phyloP scores from a whole-genome alignment of 345 rosid species.

The Leavenworthia alabamica region DNA sequence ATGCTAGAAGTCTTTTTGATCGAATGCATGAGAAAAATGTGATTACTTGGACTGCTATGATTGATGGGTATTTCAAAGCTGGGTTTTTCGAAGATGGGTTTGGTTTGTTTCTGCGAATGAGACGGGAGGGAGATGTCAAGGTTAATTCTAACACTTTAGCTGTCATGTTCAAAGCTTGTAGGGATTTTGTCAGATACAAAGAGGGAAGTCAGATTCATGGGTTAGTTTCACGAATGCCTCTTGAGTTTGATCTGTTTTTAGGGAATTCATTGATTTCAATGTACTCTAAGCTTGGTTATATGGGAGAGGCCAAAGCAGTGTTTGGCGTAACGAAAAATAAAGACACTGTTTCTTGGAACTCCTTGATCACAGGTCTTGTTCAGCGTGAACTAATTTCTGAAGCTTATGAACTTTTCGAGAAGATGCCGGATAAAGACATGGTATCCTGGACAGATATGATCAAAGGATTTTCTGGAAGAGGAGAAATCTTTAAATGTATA shows the following conservation, averaged over 20 bases:
- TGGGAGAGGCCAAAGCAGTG: conserved; percentile 38
- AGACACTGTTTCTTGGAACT: conserved; percentile 71
- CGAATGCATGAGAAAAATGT: conserved; percentile 57
- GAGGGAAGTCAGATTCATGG: conserved; percentile 67
- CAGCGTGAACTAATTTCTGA: conserved; percentile 38
- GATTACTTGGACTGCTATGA: conserved; percentile 74
- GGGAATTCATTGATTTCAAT: conserved; percentile 59
- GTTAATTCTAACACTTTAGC: conserved; percentile 58
- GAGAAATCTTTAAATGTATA: conserved; percentile 40
- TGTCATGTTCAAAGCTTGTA: conserved; percentile 58
- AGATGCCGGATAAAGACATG: conserved; percentile 58
- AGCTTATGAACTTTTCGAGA: conserved; percentile 51
- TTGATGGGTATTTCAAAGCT: conserved; percentile 62
- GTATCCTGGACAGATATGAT: conserved; percentile 81
- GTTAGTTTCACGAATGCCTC: conserved; percentile 40
- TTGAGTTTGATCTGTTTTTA: conserved; percentile 47
- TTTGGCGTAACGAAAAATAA: conserved; percentile 40
- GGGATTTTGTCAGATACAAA: conserved; percentile 31
- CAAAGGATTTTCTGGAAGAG: conserved; percentile 42
- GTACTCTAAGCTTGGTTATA: conserved; percentile 53
- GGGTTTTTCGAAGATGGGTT: conserved; percentile 56
- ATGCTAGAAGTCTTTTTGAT: conserved; percentile 53
- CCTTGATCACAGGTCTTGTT: conserved; percentile 55
- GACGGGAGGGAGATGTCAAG: conserved; percentile 41
- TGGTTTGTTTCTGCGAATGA: conserved; percentile 53